These are phyloP conservation scores for Lojkania enalia DNA, from an alignment of 2,329 filamentous ascomycete species.

Conservation along the genomic window DNA sequence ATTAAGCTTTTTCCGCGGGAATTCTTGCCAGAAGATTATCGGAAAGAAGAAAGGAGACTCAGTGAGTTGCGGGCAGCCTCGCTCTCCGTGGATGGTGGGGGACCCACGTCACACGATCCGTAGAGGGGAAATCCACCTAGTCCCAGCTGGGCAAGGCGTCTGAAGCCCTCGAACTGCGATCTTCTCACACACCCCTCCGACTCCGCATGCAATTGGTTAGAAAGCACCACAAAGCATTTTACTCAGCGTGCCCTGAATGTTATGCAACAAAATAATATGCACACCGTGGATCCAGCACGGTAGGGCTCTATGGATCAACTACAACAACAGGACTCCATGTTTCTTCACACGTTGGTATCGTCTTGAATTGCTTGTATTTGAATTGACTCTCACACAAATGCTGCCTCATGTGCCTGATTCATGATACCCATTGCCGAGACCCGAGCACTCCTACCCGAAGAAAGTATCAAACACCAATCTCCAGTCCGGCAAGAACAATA, in stretches of 20 bases:
- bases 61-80: too few species aligned
- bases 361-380: conserved; percentile 36
- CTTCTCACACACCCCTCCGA: conserved; percentile 20
- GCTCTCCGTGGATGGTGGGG: too few species aligned
- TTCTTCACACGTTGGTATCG: conserved; percentile 28
- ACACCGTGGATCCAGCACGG: too few species aligned
- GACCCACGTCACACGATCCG: neutral
- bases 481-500: conserved; percentile 30
- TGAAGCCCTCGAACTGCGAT: too few species aligned
- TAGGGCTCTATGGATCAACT: too few species aligned
- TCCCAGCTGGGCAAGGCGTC: too few species aligned
- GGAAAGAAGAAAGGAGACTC: too few species aligned
- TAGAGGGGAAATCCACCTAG: neutral
- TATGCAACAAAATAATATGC: too few species aligned
- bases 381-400: conserved; percentile 33
- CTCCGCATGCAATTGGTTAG: conserved; percentile 25
- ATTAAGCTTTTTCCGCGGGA: too few species aligned
- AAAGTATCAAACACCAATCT: conserved; percentile 30
- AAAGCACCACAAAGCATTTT: conserved; percentile 29
- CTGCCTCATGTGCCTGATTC: conserved; percentile 39
- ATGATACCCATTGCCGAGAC: conserved; percentile 30
- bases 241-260: conserved; percentile 20
- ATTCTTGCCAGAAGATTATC: too few species aligned
- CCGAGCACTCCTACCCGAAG: conserved; percentile 10
- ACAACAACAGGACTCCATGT: neutral